Conservation (phyloP, 495 filamentous ascomycete genomes). For the Lichina pygmaea region DNA sequence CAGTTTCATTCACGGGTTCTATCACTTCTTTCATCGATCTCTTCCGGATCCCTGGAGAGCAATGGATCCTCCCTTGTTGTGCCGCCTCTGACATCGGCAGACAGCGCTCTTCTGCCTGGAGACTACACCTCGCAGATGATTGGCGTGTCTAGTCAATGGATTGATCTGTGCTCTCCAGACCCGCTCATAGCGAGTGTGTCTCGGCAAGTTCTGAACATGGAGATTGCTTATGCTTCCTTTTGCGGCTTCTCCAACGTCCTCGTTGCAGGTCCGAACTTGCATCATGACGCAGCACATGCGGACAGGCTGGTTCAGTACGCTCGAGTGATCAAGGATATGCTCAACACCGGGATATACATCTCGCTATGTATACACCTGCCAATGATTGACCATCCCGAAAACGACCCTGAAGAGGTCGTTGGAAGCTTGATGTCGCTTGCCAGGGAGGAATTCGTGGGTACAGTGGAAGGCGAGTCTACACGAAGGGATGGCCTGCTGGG, state of each 20-base stretch:
- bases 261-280: slow-evolving; percentile 41
- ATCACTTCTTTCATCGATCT: slow-evolving; percentile 28
- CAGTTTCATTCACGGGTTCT: slow-evolving; percentile 59
- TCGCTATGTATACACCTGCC: slow-evolving; percentile 58
- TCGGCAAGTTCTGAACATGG: slow-evolving; percentile 65
- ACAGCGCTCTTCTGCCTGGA: slow-evolving; percentile 48
- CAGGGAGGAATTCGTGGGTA: slow-evolving; percentile 21
- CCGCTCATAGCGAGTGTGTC: slow-evolving; percentile 60
- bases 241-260: slow-evolving; percentile 68
- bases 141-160: slow-evolving; percentile 60
- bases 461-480: slow-evolving; percentile 16
- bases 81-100: slow-evolving; percentile 39
- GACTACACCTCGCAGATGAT: slow-evolving; percentile 43
- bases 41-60: slow-evolving; percentile 12
- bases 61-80: slow-evolving; percentile 26
- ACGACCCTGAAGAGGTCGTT: slow-evolving; percentile 21
- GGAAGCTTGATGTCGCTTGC: slow-evolving; percentile 31
- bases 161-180: slow-evolving; percentile 65
- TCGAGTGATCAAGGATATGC: slow-evolving; percentile 53
- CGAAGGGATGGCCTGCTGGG: slow-evolving; percentile 33
- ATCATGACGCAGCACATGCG: slow-evolving; percentile 17
- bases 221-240: slow-evolving; percentile 84
- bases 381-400: slow-evolving; percentile 38
- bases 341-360: slow-evolving; percentile 44
- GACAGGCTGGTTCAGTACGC: slow-evolving; percentile 44